phyloP scores from a whole-genome alignment of 495 filamentous ascomycete species.

The Penicillium antarcticum region DNA sequence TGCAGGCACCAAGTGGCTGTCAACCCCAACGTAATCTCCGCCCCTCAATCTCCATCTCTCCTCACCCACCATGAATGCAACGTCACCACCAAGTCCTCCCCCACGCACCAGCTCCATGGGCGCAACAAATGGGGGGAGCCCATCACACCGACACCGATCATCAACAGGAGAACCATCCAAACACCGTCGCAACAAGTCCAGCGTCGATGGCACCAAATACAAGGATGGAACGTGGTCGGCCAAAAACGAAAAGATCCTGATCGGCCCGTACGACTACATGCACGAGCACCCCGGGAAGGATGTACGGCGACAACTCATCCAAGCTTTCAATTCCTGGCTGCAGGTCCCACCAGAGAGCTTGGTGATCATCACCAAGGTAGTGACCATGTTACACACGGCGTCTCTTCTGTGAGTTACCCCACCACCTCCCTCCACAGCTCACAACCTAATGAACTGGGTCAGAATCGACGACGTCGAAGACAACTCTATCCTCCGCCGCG shows the following conservation, averaged over 20 bases:
- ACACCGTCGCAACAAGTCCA: conserved; percentile 41
- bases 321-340: conserved; percentile 88
- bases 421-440: too few relatives aligned
- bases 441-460: too few relatives aligned
- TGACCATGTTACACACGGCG: conserved; percentile 92
- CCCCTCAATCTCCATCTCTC: conserved; percentile 1
- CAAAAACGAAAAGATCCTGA: conserved; percentile 74
- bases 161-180: conserved; percentile 47
- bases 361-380: conserved; percentile 78
- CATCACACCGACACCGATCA: conserved; percentile 37
- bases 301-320: conserved; percentile 78
- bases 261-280: conserved; percentile 88
- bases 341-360: conserved; percentile 76
- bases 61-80: conserved; percentile 15
- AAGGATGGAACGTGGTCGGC: conserved; percentile 59
- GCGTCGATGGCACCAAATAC: conserved; percentile 48
- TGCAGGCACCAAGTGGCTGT: too few relatives aligned
- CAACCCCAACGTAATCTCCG: not conserved
- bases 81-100: conserved; percentile 59
- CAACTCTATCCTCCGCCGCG: conserved; percentile 76
- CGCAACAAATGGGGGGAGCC: conserved; percentile 31
- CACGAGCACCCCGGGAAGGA: conserved; percentile 86
- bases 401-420: conserved; percentile 63
- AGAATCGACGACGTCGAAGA: conserved; percentile 92
- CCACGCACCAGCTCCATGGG: conserved; percentile 68